These are phyloP conservation scores for Cytospora chrysosperma DNA, from an alignment of 2,329 filamentous ascomycete genomes.

Conservation along the genomic window DNA sequence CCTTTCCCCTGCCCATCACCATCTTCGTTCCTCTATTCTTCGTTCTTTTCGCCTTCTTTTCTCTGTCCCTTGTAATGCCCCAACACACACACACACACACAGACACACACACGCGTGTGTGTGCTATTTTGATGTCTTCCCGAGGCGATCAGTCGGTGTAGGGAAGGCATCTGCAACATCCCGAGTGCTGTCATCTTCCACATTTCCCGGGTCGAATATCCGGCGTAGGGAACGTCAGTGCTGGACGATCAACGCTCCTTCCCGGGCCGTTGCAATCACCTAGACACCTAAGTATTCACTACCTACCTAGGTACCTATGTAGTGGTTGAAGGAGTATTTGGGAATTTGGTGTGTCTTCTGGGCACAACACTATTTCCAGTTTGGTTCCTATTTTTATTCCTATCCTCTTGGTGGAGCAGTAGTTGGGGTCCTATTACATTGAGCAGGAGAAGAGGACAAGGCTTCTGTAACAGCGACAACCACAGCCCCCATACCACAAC, in stretches of 20 bases:
- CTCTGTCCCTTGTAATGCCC: not conserved
- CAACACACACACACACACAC: not conserved
- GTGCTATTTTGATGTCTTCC: not conserved
- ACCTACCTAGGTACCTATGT: not conserved
- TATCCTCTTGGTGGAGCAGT: too few relatives aligned
- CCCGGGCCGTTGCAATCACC: not conserved
- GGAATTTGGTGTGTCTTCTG: not conserved
- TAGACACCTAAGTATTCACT: not conserved
- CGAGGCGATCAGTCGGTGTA: conserved; percentile 17
- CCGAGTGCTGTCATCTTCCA: conserved; percentile 1
- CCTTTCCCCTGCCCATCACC: conserved; percentile 14
- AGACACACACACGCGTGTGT: not conserved
- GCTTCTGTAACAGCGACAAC: too few relatives aligned
- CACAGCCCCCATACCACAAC: not conserved
- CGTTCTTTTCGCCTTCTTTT: conserved; percentile 1
- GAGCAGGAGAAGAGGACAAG: too few relatives aligned
- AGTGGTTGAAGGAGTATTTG: too few relatives aligned
- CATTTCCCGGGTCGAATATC: not conserved
- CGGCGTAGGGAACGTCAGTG: not conserved
- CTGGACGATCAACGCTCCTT: not conserved
- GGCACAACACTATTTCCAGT: not conserved
- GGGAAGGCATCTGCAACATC: conserved; percentile 16
- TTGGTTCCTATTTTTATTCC: too few relatives aligned
- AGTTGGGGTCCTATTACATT: too few relatives aligned
- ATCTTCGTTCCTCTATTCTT: conserved; percentile 10